Evolutionary conservation across 805 yeast species (phyloP), one percentile per base, ranked within the genome.

Genomic region (Suhomyces tanzawaensis): DNA sequence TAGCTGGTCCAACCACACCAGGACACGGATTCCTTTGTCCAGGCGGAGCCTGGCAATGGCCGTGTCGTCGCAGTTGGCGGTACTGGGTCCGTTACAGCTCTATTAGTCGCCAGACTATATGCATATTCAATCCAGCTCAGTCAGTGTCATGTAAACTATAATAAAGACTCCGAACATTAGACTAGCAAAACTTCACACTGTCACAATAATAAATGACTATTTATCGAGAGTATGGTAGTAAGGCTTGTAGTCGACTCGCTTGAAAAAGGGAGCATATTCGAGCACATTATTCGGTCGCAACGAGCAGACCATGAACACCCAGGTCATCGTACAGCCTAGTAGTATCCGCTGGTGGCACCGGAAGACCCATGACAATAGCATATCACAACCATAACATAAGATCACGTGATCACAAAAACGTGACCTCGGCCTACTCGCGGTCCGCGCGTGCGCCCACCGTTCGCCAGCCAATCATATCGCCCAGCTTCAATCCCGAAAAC

Each of bases 381-480:
- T n/a, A n/a, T n/a, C n/a, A n/a, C n/a, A n/a, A n/a, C n/a, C n/a
- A n/a, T n/a, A n/a, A n/a, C n/a, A n/a, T n/a, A n/a, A n/a, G n/a
- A n/a, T n/a, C n/a, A n/a, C n/a, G n/a, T n/a, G n/a, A n/a, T n/a
- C n/a, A n/a, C n/a, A n/a, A n/a, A n/a, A n/a, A n/a, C n/a, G n/a
- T n/a, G n/a, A n/a, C n/a, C n/a, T n/a, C n/a, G n/a, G n/a, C n/a
- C n/a, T n/a, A n/a, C 33, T 19, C 33, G 33, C 19, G 33, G 13
- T 3, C 18, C n/a, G 23, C 7, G 18, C 19, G 36, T 33, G 36
- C 21, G 23, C 14, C 2, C 28, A 24, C 13, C 36, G 18, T 25
- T 24, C 23, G 23, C 19, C 29, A 23, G 16, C 38, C 38, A 35
- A 35, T 35, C 30, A 35, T 12, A 35, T 28, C 19, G 27, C 15